Base-by-base conservation (phyloP, 2,329 filamentous ascomycete species). In the Colletotrichum viniferum region DNA sequence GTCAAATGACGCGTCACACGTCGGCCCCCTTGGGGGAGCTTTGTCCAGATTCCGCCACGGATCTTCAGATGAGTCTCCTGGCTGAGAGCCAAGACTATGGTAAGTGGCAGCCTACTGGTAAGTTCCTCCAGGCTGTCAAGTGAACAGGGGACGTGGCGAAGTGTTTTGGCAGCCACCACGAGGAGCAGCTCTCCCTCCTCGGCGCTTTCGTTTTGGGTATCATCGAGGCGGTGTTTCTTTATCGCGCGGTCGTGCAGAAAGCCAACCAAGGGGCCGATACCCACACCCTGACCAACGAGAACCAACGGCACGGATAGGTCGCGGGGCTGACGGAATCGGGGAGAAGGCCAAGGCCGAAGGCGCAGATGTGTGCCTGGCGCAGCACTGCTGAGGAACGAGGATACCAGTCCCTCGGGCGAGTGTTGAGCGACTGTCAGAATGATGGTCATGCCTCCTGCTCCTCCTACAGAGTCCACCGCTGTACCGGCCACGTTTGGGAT, bases 221-320 rank as follows among this genome's bases (percentile, higher is more conserved):
- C 34, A 7, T 18, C 32, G 14, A 36, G 55, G n/a, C 52, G 69
- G 3, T 62, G 55, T 34, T 9, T 18, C 69, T 26, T 34, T 16
- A 55, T n/a, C 9, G 43, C 73, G 5, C 73, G 69, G 4, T 75
- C 73, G 56, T 75, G 73, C 13, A 75, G 63, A 14, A 75, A 75
- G 26, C 73, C 73, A 10, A 75, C 32, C 10, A 75, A 58, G 7
- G 73, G 69, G 5, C 73, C 73, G 7, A 58, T 34, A 7, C 73
- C 73, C 38, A 56, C 72, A 24, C 73, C 55, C 28, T 75, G 73
- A 1, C 73, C 69, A 4, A 75, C 13, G 5, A 75, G 13, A 14
- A 75, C 73, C 16, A 75, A 56, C 7, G 73, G 73, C 26, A 63
- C 21, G 7, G 73, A 16, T 26, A 64, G 43, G 24, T 75, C 28